Conservation (phyloP, 768 basidiomycete species). For the Collybiopsis luxurians region DNA sequence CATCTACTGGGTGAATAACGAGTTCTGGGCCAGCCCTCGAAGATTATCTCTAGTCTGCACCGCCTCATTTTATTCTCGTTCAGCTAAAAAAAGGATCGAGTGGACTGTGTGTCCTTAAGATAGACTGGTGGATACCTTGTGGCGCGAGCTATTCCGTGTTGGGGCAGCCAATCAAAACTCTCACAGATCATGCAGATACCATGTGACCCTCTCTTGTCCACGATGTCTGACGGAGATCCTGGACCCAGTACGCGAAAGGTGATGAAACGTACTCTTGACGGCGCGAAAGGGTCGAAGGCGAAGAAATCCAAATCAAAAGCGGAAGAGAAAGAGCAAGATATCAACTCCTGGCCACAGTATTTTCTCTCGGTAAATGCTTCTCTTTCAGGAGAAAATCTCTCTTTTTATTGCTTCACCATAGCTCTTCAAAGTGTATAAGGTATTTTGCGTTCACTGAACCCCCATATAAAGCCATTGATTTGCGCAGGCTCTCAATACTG, state of each 20-base stretch:
- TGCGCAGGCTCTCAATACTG: conserved; percentile 78
- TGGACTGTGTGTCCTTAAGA: too few species aligned
- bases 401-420: neutral
- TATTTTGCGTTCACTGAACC: neutral
- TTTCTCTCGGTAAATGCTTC: neutral
- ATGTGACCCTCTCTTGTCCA: neutral
- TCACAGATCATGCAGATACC: too few species aligned
- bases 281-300: neutral
- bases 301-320: neutral
- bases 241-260: neutral
- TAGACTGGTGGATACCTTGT: too few species aligned
- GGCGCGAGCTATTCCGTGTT: too few species aligned
- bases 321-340: neutral
- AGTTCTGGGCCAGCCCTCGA: conserved; percentile 2
- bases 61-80: too few species aligned
- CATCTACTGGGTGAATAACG: conserved; percentile 4
- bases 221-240: neutral
- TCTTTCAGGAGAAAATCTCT: neutral
- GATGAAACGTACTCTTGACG: neutral
- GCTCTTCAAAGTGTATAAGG: neutral
- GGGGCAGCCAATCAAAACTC: too few species aligned
- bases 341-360: conserved; percentile 3
- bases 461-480: neutral
- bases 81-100: too few species aligned
- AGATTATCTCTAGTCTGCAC: neutral